A percentile compares a stretch with the other conserved stretches of the same genome.
phyloP scores from a whole-genome alignment of 2,329 filamentous ascomycete genomes.

The Aspergillus japonicus region DNA sequence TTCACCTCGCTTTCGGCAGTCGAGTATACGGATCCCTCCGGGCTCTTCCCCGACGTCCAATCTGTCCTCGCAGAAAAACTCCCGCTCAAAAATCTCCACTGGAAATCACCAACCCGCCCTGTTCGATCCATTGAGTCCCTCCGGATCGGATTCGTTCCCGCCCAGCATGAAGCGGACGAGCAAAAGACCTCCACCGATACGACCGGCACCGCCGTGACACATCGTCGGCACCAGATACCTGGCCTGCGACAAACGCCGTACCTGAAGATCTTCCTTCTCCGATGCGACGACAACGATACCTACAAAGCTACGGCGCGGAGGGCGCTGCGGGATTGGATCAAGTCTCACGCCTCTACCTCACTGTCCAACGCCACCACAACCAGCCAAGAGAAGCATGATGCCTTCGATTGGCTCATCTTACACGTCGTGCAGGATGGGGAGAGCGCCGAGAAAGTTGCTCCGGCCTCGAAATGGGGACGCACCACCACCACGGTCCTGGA shows the following conservation, averaged over 20 bases:
- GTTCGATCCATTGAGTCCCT: constrained; percentile 90
- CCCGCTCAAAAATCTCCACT: constrained; percentile 87
- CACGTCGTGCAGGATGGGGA: constrained; percentile 85
- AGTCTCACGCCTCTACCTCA: constrained; percentile 65
- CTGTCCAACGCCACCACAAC: constrained; percentile 49
- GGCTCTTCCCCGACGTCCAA: constrained; percentile 78
- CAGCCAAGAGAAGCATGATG: constrained; percentile 88
- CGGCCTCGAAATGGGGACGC: constrained; percentile 72
- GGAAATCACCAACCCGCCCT: constrained; percentile 91
- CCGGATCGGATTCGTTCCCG: constrained; percentile 80
- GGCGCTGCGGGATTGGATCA: constrained; percentile 87
- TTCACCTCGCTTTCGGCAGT: constrained; percentile 53
- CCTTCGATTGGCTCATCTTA: constrained; percentile 90
- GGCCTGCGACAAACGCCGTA: constrained; percentile 91
- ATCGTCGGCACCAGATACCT: constrained; percentile 87
- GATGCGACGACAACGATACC: constrained; percentile 92
- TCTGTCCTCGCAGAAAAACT: constrained; percentile 75
- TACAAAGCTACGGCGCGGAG: constrained; percentile 81
- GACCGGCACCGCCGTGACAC: constrained; percentile 36
- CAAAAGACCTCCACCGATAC: constrained; percentile 39
- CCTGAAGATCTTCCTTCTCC: constrained; percentile 81
- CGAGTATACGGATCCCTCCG: constrained; percentile 93
- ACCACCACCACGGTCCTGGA: constrained; percentile 82
- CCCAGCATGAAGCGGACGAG: constrained; percentile 46
- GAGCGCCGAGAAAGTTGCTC: constrained; percentile 63